Percentiles rank a stretch among this genome's conserved stretches.
Evolutionary conservation across 495 filamentous ascomycete genomes (phyloP).

Genomic region (Penicillium argentinense): DNA sequence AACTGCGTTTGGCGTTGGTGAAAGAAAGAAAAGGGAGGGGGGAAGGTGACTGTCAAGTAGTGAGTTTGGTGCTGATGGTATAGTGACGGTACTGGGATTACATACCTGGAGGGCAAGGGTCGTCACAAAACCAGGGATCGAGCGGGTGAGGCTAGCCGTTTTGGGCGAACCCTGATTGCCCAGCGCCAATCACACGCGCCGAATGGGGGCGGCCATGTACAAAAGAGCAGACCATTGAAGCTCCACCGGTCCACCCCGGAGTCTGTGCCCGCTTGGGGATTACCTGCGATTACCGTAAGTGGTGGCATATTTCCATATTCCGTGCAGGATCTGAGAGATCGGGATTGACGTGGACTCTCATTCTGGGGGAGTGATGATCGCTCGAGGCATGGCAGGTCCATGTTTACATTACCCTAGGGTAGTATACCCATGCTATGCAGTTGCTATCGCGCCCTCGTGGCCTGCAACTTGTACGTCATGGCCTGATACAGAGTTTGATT

Average conservation of each 20-base stretch:
- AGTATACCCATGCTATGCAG: no score
- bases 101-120: constrained; percentile 2
- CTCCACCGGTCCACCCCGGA: not conserved
- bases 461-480: no score
- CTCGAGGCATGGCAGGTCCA: no score
- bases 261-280: no score
- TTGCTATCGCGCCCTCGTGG: no score
- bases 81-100: constrained; percentile 5
- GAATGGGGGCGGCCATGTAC: not conserved
- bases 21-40: not conserved
- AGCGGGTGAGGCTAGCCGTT: constrained; percentile 2
- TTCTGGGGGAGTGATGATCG: no score
- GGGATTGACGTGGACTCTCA: no score
- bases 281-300: no score
- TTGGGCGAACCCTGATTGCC: not conserved
- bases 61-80: not conserved
- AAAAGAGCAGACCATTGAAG: not conserved
- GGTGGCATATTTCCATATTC: no score
- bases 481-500: no score
- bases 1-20: constrained; percentile 3
- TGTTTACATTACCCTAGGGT: no score
- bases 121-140: constrained; percentile 5
- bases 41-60: not conserved
- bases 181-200: not conserved
- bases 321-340: no score